Evolutionary conservation across 192 early-diverging fungal genomes (phyloP).

Genomic region (Mortierella claussenii): DNA sequence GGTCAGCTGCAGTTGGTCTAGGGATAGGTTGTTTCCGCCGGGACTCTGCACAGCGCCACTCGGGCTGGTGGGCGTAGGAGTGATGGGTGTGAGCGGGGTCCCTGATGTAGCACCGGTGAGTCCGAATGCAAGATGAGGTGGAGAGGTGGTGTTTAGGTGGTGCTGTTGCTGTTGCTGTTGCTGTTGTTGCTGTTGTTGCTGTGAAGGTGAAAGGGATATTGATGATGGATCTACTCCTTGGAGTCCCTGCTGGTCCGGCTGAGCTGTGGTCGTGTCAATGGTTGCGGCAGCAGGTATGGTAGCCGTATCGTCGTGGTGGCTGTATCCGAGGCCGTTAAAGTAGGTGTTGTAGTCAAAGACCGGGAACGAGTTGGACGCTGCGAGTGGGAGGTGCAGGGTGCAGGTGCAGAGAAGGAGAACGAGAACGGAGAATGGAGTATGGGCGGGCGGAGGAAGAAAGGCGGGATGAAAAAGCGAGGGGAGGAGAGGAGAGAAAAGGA

Average conservation of each 20-base stretch:
- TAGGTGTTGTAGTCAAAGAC: constrained; percentile 29
- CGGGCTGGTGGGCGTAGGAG: no score
- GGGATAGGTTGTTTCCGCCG: constrained; percentile 1
- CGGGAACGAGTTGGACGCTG: constrained; percentile 4
- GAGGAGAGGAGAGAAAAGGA: neutral
- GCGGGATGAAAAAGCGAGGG: neutral
- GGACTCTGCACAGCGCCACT: neutral
- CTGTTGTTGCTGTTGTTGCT: neutral
- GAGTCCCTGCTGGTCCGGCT: neutral
- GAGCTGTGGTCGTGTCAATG: neutral
- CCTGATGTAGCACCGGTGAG: no score
- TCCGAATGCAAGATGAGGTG: no score
- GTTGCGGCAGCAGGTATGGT: no score
- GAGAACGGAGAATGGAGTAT: neutral
- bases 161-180: neutral
- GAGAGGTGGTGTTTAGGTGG: no score
- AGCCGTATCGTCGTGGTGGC: constrained; percentile 25
- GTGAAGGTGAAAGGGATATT: neutral
- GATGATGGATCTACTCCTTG: neutral
- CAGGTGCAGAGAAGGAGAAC: neutral
- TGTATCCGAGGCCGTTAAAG: constrained; percentile 28
- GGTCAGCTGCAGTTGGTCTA: constrained; percentile 27
- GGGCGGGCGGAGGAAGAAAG: neutral
- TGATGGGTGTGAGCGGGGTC: no score
- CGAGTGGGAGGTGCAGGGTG: neutral